phyloP scores from a whole-genome alignment of 345 rosid genomes.

The Arabidopsis suecica region DNA sequence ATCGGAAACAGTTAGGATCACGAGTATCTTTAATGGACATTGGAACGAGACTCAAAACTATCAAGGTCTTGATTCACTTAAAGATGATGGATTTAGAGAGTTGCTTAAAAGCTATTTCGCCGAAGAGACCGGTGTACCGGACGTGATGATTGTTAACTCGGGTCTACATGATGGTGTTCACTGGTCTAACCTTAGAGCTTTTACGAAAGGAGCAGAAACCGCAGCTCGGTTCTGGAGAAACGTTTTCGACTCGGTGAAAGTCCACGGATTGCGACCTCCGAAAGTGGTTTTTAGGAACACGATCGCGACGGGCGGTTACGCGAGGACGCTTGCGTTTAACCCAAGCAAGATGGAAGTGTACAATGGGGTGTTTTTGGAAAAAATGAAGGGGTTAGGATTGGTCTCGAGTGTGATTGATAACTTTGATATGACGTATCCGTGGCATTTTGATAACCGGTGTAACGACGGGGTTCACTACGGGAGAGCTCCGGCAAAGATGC shows the following conservation, averaged over 20 bases:
- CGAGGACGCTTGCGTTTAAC: slow-evolving; percentile 71
- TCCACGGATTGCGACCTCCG: slow-evolving; percentile 64
- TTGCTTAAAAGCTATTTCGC: slow-evolving; percentile 69
- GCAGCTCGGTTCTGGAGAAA: slow-evolving; percentile 77
- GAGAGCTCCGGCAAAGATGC: slow-evolving; percentile 71
- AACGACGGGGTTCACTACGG: slow-evolving; percentile 94
- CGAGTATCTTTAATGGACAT: slow-evolving; percentile 92
- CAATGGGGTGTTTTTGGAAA: slow-evolving; percentile 71
- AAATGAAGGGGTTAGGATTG: slow-evolving; percentile 61
- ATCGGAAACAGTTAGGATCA: slow-evolving; percentile 72
- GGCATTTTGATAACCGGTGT: slow-evolving; percentile 92
- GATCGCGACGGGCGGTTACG: slow-evolving; percentile 84
- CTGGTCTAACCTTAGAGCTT: slow-evolving; percentile 59
- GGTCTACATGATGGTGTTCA: slow-evolving; percentile 85
- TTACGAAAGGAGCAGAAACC: slow-evolving; percentile 57
- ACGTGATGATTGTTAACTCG: slow-evolving; percentile 76
- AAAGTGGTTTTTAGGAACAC: slow-evolving; percentile 70
- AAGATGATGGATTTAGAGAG: slow-evolving; percentile 52
- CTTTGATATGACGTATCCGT: slow-evolving; percentile 86
- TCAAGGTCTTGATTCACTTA: slow-evolving; percentile 79
- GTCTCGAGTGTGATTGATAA: slow-evolving; percentile 70
- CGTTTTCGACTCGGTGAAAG: slow-evolving; percentile 59
- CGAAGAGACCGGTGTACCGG: slow-evolving; percentile 61
- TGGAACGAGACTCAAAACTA: slow-evolving; percentile 82
- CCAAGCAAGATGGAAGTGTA: slow-evolving; percentile 85